Percentiles rank a stretch among this genome's conserved stretches.
phyloP scores from a whole-genome alignment of 2,329 filamentous ascomycete species.

The Epichloe glyceriae region DNA sequence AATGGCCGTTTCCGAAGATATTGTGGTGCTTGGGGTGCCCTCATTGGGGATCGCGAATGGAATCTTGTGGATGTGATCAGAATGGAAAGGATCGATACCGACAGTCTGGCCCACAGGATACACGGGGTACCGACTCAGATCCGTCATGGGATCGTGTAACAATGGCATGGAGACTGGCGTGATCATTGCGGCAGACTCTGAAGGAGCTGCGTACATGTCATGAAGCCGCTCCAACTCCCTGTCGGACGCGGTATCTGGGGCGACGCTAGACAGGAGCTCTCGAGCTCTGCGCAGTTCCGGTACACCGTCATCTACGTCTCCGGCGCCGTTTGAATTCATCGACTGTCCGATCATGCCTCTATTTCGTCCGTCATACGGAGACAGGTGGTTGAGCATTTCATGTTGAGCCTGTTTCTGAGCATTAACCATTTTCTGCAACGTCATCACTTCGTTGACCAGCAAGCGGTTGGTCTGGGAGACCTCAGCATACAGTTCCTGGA shows the following conservation, averaged over 20 bases:
- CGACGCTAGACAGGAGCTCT: conserved; percentile 40
- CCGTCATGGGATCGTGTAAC: conserved; percentile 41
- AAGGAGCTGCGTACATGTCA: conserved; percentile 38
- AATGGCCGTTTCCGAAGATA: conserved; percentile 24
- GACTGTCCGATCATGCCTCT: conserved; percentile 21
- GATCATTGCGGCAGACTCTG: conserved; percentile 35
- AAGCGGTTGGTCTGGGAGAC: conserved; percentile 51
- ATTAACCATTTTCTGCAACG: conserved; percentile 47
- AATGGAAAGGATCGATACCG: conserved; percentile 88
- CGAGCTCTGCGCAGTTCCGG: conserved; percentile 42
- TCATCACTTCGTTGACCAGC: conserved; percentile 48
- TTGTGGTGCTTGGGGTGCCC: conserved; percentile 20
- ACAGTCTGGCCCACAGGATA: conserved; percentile 86
- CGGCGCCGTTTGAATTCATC: conserved; percentile 23
- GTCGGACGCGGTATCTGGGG: conserved; percentile 38
- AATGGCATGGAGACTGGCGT: conserved; percentile 31
- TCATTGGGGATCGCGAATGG: conserved; percentile 64
- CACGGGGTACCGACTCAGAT: conserved; percentile 52
- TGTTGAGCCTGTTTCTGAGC: conserved; percentile 44
- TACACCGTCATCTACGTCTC: conserved; percentile 36
- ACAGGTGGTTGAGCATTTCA: conserved; percentile 44
- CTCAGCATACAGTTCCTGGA: conserved; percentile 76
- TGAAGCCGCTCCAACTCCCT: conserved; percentile 43
- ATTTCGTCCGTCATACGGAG: conserved; percentile 31
- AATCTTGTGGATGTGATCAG: conserved; percentile 89